Percentiles rank a stretch among this genome's conserved stretches.
phyloP scores from a whole-genome alignment of 2,329 filamentous ascomycete species.

The Microsporum ferrugineum region DNA sequence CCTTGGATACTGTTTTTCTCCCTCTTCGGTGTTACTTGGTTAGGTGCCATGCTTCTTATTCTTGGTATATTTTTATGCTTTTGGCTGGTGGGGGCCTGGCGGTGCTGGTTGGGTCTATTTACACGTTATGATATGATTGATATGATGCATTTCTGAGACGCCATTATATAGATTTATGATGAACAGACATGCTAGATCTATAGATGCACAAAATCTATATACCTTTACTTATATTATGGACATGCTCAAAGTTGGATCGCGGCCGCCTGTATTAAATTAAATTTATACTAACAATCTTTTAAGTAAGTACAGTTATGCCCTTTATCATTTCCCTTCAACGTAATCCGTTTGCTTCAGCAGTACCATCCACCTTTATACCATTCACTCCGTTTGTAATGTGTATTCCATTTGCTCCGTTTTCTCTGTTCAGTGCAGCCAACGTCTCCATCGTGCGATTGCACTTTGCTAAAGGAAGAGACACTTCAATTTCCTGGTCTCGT shows the following conservation, averaged over 20 bases:
- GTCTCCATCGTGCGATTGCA: slow-evolving; percentile 1
- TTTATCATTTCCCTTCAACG: neutral
- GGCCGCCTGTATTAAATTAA: neutral
- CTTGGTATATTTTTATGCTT: neutral
- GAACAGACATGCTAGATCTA: neutral
- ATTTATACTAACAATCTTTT: neutral
- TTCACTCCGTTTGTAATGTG: neutral
- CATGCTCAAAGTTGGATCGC: neutral
- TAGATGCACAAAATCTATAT: neutral
- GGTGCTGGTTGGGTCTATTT: neutral
- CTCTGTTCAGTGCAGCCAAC: neutral
- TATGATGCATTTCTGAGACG: neutral
- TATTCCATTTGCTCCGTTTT: neutral
- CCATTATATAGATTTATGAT: neutral
- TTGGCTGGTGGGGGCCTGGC: neutral
- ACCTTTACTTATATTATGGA: neutral
- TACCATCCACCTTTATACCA: neutral
- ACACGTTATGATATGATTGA: neutral
- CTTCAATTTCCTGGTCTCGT: neutral
- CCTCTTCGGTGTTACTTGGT: neutral
- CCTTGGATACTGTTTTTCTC: slow-evolving; percentile 1
- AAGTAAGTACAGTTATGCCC: neutral
- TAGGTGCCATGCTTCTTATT: neutral
- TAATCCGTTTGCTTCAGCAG: neutral
- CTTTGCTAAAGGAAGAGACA: neutral